Base-by-base conservation (phyloP, 495 filamentous ascomycete genomes). In the Hypoxylon subgilvum region DNA sequence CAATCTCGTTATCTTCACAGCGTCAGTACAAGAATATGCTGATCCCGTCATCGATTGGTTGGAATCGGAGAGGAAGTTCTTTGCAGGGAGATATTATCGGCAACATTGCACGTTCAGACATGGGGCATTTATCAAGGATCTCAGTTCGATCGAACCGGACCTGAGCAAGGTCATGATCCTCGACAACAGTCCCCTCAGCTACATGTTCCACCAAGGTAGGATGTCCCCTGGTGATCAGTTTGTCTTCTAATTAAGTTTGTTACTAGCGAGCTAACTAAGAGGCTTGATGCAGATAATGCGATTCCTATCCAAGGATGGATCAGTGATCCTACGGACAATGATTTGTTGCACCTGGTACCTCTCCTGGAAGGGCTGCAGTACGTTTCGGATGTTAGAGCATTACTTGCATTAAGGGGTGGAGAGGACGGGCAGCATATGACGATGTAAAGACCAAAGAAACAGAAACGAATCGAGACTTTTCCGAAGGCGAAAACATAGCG, bases 11-110 rank as follows among this genome's bases (percentile, higher is more conserved):
- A 77, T 96, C 43, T 98, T 98, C 72, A 98, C 94, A 5, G 94
- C 94, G 7, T 95, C 90, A 32, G 95, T 98, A 22, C 94, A 98
- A 71, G 94, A 98, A 70, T 98, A 98, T 67, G 94, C 94, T 53
- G 94, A 98, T 74, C 94, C 94, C 7, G 94, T 98, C 32, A 97
- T 98, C 67, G 95, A 98, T 80, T 97, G 92, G 92, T 82, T 98
- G 48, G 94, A 98, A 75, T 86, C 91, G 61, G 95, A 97, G 70
- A 85, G 91, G 51, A 96, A 96, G 74, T 96, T 91, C 76, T 98
- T 98, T 73, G 85, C 87, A 12, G 88, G 85, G 16, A 80, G 95
- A 65, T 96, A 91, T 69, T 98, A 98, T 71, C 81, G 94, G 21
- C 95, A 97, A 74, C 92, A 97, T 72, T 97, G 95, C 76, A 97